Conservation (phyloP, 371 early-diverging fungal genomes). For the Mortierella sp. region DNA sequence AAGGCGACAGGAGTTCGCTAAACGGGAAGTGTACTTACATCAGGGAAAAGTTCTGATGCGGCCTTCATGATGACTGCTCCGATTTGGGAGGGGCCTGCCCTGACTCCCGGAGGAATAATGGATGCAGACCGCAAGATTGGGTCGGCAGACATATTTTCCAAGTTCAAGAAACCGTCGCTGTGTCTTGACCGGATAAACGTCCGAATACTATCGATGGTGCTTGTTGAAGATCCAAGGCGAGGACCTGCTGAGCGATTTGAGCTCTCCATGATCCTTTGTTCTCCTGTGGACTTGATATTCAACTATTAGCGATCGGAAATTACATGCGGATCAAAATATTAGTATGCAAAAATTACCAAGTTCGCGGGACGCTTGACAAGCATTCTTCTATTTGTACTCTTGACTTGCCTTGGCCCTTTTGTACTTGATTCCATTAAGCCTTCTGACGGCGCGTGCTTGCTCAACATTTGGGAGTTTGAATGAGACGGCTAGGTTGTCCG, state of each 20-base stretch:
- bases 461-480: slow-evolving; percentile 17
- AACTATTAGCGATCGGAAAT: background rate
- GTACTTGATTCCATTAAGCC: slow-evolving; percentile 20
- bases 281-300: slow-evolving; percentile 32
- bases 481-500: slow-evolving; percentile 11
- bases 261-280: slow-evolving; percentile 9
- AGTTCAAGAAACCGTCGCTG: slow-evolving; percentile 28
- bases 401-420: slow-evolving; percentile 10
- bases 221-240: background rate
- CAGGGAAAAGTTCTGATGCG: slow-evolving; percentile 30
- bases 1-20: background rate
- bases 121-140: slow-evolving; percentile 24
- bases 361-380: too few species aligned
- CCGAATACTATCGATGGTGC: slow-evolving; percentile 32
- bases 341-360: background rate
- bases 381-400: too few species aligned
- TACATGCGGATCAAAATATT: background rate
- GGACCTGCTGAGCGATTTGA: background rate
- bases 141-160: slow-evolving; percentile 39
- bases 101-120: slow-evolving; percentile 28
- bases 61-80: slow-evolving; percentile 43
- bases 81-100: slow-evolving; percentile 9
- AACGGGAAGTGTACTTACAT: slow-evolving; percentile 7
- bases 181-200: slow-evolving; percentile 30
- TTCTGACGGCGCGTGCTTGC: slow-evolving; percentile 21